Base-by-base conservation (phyloP, 2,329 filamentous ascomycete genomes). In the Arthrobotrys pseudoclavata region DNA sequence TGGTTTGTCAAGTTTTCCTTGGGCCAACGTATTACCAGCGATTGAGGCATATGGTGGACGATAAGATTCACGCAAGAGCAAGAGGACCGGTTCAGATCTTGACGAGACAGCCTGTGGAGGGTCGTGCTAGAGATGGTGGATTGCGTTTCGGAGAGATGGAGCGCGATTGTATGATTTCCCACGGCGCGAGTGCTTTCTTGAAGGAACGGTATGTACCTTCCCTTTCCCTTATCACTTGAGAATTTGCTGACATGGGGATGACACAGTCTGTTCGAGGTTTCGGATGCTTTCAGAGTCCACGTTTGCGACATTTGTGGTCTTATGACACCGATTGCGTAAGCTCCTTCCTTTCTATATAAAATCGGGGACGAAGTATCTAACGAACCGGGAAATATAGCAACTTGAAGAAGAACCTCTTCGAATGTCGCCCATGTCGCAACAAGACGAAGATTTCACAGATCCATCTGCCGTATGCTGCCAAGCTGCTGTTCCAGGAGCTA, bases 131-230 rank as follows among this genome's bases (percentile, higher is more conserved):
- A 85, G 96, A 99, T 84, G 96, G 96, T 88, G 96, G 96, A 87
- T 88, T 99, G 52, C 95, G 96, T 83, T 99, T 99, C 89, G 96
- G 96, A 90, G 96, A 99, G 87, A 99, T 99, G 96, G 96, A 99
- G 86, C 95, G 96, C 86, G 96, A 99, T 89, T 99, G 96, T 84
- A 99, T 99, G 96, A 99, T 99, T 86, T 94, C 96, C n/a, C 96
- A 99, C 84, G 96, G 96, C 83, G 96, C 96, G 2, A 95, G 93
- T 68, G 91, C 94, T 1, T 99, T 99, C 88, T 86, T 99, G 83
- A 99, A 99, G 86, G 96, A 99, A 87, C 90, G 81, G 68, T 80
- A 79, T 13, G 77, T 75, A 4, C 31, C 12, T 13, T 45, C 18
- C n/a, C 31, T 15, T 7, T 24, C 37, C 10, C 9, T 24, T 18